phyloP scores from a whole-genome alignment of 768 basidiomycete genomes.

The Boletus fagicola region DNA sequence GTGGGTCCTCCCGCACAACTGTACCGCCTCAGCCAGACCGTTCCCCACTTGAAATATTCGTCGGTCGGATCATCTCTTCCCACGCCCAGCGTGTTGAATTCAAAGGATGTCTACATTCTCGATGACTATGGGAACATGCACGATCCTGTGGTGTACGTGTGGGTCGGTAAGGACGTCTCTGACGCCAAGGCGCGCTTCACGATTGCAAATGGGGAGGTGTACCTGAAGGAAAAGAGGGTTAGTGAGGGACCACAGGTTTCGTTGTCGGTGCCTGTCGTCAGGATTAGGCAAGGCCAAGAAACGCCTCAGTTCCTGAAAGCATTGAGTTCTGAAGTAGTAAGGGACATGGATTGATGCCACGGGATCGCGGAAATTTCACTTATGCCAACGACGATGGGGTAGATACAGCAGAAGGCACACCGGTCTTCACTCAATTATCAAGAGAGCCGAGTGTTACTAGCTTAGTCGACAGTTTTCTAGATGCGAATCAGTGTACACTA shows the following conservation, averaged over 20 bases:
- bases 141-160: slow-evolving; percentile 51
- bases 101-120: slow-evolving; percentile 52
- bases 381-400: too few relatives aligned
- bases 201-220: slow-evolving; percentile 54
- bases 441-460: not conserved
- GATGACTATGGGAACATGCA: slow-evolving; percentile 37
- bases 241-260: slow-evolving; percentile 16
- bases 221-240: slow-evolving; percentile 39
- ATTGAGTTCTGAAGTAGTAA: not conserved
- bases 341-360: not conserved
- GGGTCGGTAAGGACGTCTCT: slow-evolving; percentile 54
- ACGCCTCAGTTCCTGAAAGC: slow-evolving; percentile 42
- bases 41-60: slow-evolving; percentile 40
- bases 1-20: slow-evolving; percentile 26
- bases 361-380: not conserved
- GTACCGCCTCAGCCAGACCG: slow-evolving; percentile 46
- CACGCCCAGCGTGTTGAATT: slow-evolving; percentile 37
- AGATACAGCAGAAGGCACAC: not conserved
- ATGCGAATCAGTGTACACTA: not conserved
- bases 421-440: not conserved
- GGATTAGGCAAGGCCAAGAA: slow-evolving; percentile 44
- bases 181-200: slow-evolving; percentile 48
- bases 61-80: slow-evolving; percentile 25
- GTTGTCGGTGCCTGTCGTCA: slow-evolving; percentile 17
- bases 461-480: not conserved